Base-by-base conservation (phyloP, 495 filamentous ascomycete genomes). In the Aspergillus sparsus region DNA sequence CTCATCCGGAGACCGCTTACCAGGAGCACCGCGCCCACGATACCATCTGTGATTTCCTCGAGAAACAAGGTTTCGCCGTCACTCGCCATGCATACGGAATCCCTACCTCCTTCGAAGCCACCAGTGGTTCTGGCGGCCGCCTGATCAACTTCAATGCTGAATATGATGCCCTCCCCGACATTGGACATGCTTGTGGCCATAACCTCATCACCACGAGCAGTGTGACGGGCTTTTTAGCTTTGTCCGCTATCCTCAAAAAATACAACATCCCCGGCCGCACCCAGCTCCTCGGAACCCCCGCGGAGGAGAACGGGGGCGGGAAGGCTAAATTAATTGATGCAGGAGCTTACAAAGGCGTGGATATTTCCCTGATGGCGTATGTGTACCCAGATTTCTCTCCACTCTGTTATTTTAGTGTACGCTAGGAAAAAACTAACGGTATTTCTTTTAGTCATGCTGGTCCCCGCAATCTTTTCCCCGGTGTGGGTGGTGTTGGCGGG, bases 161-260 rank as follows among this genome's bases (percentile, higher is more conserved):
- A 66, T 79, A 79, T 44, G 83, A 86, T 60, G 82, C 83, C 0
- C 72, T 86, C 16, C 84, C 84, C 0, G 75, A 65, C 3, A 82
- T 89, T 39, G 87, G 85, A 37, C 87, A 90, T 63, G 85, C 85
- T 0, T 89, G 86, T 57, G 86, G 87, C 6, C 87, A 89, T 70
- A 89, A 89, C 55, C 81, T 90, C 1, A 90, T 89, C 59, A 82
- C 86, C 6, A 87, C 79, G 0, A 81, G 80, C 18, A 88, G 86
- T 3, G 68, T 89, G 10, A 77, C 82, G 0, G 86, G 74, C 0
- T 86, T 80, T 10, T 66, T 90, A 6, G 85, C 84, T n/a, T 74
- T 84, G 0, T 84, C 78, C 0, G 65, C 77, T 5, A 63, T 81
- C 8, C 69, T 89, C 35, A 70, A 70, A 39, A 61, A 75, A 35